Conservation (phyloP, 768 basidiomycete genomes). For the Agrocybe chaxingu region DNA sequence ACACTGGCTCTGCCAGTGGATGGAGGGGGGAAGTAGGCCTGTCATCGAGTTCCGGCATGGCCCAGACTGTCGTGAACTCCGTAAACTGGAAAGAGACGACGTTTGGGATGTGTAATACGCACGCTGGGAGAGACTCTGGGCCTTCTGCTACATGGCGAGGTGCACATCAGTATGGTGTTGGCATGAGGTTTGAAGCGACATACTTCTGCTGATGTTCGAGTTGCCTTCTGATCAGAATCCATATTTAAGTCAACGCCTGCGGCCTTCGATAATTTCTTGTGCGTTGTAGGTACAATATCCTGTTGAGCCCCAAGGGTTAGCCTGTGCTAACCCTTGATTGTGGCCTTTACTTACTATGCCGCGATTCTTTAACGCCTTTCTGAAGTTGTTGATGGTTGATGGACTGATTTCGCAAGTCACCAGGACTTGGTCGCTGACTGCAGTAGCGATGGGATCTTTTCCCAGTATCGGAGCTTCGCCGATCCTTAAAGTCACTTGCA, state of each 20-base stretch:
- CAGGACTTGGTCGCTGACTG: constrained; percentile 16
- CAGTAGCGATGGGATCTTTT: constrained; percentile 17
- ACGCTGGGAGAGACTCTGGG: constrained; percentile 15
- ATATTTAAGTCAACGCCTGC: constrained; percentile 13
- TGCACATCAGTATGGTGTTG: neutral
- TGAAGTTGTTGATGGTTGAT: constrained; percentile 33
- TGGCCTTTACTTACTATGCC: constrained; percentile 37
- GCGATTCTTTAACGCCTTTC: constrained; percentile 38
- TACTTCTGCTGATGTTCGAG: constrained; percentile 8
- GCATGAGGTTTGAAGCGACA: neutral
- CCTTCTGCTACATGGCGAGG: constrained; percentile 2
- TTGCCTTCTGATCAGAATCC: neutral
- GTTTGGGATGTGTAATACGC: neutral
- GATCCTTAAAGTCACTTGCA: constrained; percentile 27
- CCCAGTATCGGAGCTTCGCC: constrained; percentile 38
- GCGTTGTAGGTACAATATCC: constrained; percentile 3
- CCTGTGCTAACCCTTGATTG: neutral
- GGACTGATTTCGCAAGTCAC: constrained; percentile 38
- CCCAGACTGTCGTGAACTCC: constrained; percentile 8
- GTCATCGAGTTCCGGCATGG: neutral
- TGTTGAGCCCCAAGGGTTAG: neutral
- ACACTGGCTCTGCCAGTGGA: no score
- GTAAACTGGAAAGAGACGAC: neutral
- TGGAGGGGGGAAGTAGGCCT: no score
- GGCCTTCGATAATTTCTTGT: constrained; percentile 15